Evolutionary conservation across 2,329 filamentous ascomycete genomes (phyloP), one percentile per base, ranked within the genome.

Genomic region (Microsporum audouinii): DNA sequence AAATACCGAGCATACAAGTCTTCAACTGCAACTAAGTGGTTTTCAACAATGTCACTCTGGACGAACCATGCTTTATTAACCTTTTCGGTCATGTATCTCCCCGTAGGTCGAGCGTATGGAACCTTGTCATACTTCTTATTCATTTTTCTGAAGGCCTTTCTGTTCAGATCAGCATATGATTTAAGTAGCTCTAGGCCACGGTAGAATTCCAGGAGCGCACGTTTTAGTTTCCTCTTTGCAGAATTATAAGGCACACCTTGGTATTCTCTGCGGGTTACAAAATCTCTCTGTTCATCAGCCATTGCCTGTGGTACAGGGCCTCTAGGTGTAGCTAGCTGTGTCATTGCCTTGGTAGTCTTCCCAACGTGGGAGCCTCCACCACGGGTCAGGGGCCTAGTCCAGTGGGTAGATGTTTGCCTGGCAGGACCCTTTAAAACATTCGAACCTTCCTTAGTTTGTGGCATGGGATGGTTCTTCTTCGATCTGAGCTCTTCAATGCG

Each of bases 111-210:
- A 45, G 90, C 87, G 67, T 91, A 84, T 61, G 91, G 84, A 1
- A 88, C 84, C 76, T 97, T 99, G 79, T 97, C 91, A 71, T 95
- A 97, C 75, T 99, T 99, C 74, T 99, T 99, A 76, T 95, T 96
- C 71, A 99, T 90, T 73, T 99, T 99, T 36, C 91, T 86, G 70
- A 97, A 97, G 0, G 91, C 94, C 0, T 90, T 96, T 57, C 90
- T 84, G 72, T 99, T 99, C 12, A 96, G 79, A 27, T 95, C 77
- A 1, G 91, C 87, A 68, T 95, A 99, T 0, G 89, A 88, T 75
- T 96, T 97, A 62, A 99, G 80, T 53, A 97, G 78, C 71, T 99
- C 94, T 12, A 99, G 80, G 0, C 89, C 88, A 23, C 92, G 87
- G 71, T 99, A 97, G 71, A 91, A 96, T 72, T 97, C 94, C 68